Evolutionary conservation across 2,329 filamentous ascomycete genomes (phyloP), one percentile per base, ranked within the genome.

Genomic region (Dactylellina drechsleri): DNA sequence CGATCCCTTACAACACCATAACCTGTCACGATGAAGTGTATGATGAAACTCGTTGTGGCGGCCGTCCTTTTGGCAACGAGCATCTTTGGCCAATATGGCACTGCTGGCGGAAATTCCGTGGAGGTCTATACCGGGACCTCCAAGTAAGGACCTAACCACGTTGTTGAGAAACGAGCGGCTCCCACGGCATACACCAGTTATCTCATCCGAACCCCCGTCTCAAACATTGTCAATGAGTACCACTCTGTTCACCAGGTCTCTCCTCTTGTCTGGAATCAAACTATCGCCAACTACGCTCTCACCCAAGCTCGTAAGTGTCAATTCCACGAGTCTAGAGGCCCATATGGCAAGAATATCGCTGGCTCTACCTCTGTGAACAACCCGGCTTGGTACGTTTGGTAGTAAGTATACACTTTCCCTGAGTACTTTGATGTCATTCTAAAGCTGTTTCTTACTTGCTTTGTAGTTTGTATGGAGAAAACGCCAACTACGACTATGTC

Each of bases 341-440:
- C 66, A 2, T 70, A 62, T 40, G 66, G 66, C 4, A 57, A 70
- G n/a, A 52, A 31, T 18, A 16, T 70, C n/a, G 57, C 28, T 18
- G 66, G 57, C 0, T 62, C 57, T 16, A 12, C 15, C 15, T 57
- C 40, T 4, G 41, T 58, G 1, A 70, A 62, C 20, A 70, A 70
- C 43, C 50, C 66, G 1, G 36, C 43, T n/a, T 70, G 66, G 66
- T 64, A 50, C 8, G 8, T 64, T 13, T 70, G 66, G 66, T 62
- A 50, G 66, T 70, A 62, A 70, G 57, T 70, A 57, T 64, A 15
- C 16, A 15, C 7, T 43, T 15, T 57, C 45, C 26, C 18, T 28
- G 31, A 36, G 2, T 36, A 36, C 1, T 36, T 36, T 36, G 31
- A 36, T 10, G 6, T 10, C 57, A 15, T 15, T 50, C 26, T 50